These are phyloP conservation scores for Domatiomyces globalis DNA, from an alignment of 2,329 filamentous ascomycete species.

Conservation along the genomic window DNA sequence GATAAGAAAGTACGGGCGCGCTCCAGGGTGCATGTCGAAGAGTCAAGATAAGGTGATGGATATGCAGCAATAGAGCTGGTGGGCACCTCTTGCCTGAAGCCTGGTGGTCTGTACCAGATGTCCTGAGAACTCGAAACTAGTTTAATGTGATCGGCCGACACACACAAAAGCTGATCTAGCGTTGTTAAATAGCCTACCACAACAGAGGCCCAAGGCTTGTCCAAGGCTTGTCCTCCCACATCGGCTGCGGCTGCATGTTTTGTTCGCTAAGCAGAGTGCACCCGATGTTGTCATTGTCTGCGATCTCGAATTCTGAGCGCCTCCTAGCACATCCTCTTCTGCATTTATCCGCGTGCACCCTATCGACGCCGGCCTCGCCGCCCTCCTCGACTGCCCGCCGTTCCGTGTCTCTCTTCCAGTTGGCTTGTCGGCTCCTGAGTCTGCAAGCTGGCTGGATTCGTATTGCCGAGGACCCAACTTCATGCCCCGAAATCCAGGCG, in stretches of 20 bases:
- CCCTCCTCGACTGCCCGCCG: neutral
- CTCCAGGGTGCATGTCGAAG: no score
- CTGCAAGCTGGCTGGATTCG: conserved; percentile 19
- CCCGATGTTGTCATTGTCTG: neutral
- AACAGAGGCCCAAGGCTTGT: neutral
- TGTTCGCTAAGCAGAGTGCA: neutral
- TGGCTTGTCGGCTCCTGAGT: conserved; percentile 19
- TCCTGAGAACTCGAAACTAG: no score
- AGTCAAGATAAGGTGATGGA: no score
- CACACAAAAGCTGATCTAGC: neutral
- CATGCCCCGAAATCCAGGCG: conserved; percentile 37
- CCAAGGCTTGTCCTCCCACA: neutral
- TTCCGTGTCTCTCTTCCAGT: conserved; percentile 12
- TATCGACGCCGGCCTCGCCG: neutral
- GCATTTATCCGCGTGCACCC: neutral
- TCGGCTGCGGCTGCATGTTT: neutral
- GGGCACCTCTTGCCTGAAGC: no score
- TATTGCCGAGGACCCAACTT: conserved; percentile 19
- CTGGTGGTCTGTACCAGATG: no score
- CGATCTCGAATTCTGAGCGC: neutral
- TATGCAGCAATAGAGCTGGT: no score
- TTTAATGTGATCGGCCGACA: no score
- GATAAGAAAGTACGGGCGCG: no score
- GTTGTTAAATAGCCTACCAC: neutral
- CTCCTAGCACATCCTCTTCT: neutral